phyloP scores from a whole-genome alignment of 2,329 filamentous ascomycete genomes.

The Exophiala dermatitidis region DNA sequence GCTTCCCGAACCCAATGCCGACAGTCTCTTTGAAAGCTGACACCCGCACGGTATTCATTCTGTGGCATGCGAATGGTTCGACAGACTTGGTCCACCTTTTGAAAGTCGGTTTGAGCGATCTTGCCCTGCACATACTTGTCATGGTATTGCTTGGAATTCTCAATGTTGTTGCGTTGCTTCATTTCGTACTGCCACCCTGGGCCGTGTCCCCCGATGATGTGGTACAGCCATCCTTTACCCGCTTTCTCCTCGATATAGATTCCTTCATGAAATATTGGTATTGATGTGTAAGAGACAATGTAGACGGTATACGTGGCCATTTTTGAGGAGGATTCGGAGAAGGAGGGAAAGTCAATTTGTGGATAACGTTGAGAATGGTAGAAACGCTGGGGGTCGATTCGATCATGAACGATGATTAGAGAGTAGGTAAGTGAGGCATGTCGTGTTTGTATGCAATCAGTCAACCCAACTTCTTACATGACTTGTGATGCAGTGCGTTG shows the following conservation, averaged over 20 bases:
- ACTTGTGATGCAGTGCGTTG: too few relatives aligned
- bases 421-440: too few relatives aligned
- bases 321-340: background rate
- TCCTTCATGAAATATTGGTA: slow-evolving; percentile 1
- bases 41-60: background rate
- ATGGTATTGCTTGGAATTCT: background rate
- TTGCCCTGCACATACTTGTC: background rate
- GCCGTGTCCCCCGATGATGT: background rate
- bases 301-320: slow-evolving; percentile 4
- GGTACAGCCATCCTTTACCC: slow-evolving; percentile 3
- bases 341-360: too few relatives aligned
- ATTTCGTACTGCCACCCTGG: background rate
- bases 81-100: slow-evolving; percentile 3
- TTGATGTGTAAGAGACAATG: background rate
- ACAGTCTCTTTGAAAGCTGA: background rate
- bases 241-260: background rate
- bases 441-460: too few relatives aligned
- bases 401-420: too few relatives aligned
- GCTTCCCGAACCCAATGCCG: slow-evolving; percentile 3
- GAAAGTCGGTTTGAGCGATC: background rate
- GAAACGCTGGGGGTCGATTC: too few relatives aligned
- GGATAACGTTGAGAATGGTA: too few relatives aligned
- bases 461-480: too few relatives aligned
- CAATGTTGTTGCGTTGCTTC: background rate
- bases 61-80: background rate